Evolutionary conservation across 1,284 basidiomycete genomes (phyloP), one percentile per base, ranked within the genome.

Genomic region (Neolentinus lepideus): DNA sequence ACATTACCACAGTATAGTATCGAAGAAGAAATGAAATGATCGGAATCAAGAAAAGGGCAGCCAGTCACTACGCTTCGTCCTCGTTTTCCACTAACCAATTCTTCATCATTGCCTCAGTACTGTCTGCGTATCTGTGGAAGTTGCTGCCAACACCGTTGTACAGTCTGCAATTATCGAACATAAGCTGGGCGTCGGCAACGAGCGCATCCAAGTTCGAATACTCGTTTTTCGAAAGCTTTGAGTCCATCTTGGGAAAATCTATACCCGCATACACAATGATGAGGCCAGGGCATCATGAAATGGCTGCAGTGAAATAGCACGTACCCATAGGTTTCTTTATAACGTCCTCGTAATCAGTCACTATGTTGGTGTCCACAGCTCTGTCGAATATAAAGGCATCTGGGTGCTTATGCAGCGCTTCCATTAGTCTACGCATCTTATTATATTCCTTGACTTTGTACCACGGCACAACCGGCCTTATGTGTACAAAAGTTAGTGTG

Each of bases 221-320:
- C 62, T 85, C 77, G 62, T 84, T 84, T 52, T 81, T 88, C 57
- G 95, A 90, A 26, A 99, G 82, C 69, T 95, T 98, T 69, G 88
- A 81, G 66, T 94, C 90, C 87, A 99, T 98, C 1, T 92, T 97
- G 54, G 78, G 78, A 57, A 99, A 83, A 69, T 99, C 96, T 94
- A 65, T 25, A 25, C 24, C 9, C 19, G 14, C 26, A 53, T 25
- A 51, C 19, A 29, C 51, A n/a, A n/a, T n/a, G n/a, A n/a, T n/a
- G n/a, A n/a, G n/a, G n/a, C n/a, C 2, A 56, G 22, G 12, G 51
- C 25, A 46, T 36, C n/a, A n/a, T n/a, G n/a, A n/a, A n/a, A n/a
- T n/a, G n/a, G n/a, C n/a, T n/a, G n/a, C n/a, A n/a, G n/a, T n/a
- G n/a, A n/a, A n/a, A n/a, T 26, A 3, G 51, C 16, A 75, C 84